phyloP scores from a whole-genome alignment of 257 asterid genomes.

The Lavandula angustifolia region DNA sequence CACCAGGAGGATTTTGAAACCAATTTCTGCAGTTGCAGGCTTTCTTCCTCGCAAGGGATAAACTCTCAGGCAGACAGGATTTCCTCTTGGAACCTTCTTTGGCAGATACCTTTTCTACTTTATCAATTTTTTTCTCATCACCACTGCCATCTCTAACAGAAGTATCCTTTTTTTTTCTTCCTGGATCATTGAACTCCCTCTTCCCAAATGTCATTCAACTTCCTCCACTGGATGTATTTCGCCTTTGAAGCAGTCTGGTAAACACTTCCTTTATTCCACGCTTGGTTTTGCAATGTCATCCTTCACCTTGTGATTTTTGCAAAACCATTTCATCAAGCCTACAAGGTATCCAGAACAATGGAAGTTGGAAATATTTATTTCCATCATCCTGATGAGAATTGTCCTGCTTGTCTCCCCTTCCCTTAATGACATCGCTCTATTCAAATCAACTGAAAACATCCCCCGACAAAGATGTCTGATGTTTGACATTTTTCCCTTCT shows the following conservation, averaged over 20 bases:
- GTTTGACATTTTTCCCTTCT: constrained; percentile 14
- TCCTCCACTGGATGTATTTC: constrained; percentile 55
- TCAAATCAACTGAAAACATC: constrained; percentile 43
- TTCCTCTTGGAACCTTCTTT: constrained; percentile 33
- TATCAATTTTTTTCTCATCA: constrained; percentile 30
- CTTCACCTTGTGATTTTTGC: constrained; percentile 15
- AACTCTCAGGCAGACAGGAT: constrained; percentile 72
- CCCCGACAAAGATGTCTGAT: constrained; percentile 32
- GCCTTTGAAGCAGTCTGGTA: constrained; percentile 21
- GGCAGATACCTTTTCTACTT: constrained; percentile 26
- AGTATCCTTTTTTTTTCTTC: constrained; percentile 25
- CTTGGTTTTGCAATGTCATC: constrained; percentile 15
- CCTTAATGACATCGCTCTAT: constrained; percentile 32
- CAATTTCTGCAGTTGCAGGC: constrained; percentile 43
- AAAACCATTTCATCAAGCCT: constrained; percentile 35
- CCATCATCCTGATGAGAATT: constrained; percentile 29
- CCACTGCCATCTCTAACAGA: constrained; percentile 16
- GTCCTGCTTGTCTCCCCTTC: constrained; percentile 25
- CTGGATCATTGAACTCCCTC: background rate
- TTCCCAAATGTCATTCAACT: constrained; percentile 31
- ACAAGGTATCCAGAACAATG: constrained; percentile 62
- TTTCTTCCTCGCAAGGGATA: constrained; percentile 66
- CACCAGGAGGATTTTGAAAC: constrained; percentile 52
- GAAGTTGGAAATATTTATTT: constrained; percentile 44
- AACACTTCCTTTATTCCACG: constrained; percentile 15